Percentiles rank a stretch among this genome's conserved stretches.
Conservation (phyloP, 202 grass and related monocot species). For the Zizania palustris region DNA sequence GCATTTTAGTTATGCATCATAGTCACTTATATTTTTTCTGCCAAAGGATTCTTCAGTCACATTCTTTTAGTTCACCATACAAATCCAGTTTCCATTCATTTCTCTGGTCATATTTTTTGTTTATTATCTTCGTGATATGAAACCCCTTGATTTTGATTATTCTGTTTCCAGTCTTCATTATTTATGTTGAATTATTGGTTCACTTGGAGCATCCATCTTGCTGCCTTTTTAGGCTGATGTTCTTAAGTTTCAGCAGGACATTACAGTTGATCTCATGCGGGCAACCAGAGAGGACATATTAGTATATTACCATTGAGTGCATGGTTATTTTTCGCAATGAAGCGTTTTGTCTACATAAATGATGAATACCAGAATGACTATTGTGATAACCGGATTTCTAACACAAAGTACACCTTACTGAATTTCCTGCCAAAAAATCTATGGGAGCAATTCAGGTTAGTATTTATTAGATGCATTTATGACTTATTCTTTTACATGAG, state of each 20-base stretch:
- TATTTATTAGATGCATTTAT: background rate
- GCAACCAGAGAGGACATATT: slow-evolving; percentile 38
- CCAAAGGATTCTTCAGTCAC: background rate
- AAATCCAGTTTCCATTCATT: background rate
- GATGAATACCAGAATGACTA: slow-evolving; percentile 81
- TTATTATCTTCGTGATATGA: background rate
- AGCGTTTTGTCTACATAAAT: slow-evolving; percentile 98
- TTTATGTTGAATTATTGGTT: slow-evolving; percentile 41
- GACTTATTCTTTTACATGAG: background rate
- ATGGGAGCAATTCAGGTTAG: slow-evolving; percentile 97
- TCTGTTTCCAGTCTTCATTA: background rate
- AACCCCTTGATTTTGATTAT: background rate
- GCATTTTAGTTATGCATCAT: background rate
- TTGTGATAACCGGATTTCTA: slow-evolving; percentile 81
- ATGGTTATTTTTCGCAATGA: slow-evolving; percentile 65
- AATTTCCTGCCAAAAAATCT: slow-evolving; percentile 97
- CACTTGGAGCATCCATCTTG: slow-evolving; percentile 7
- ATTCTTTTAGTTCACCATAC: background rate
- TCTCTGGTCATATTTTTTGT: background rate
- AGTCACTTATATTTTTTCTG: background rate
- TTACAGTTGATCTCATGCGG: slow-evolving; percentile 21
- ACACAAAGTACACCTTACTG: slow-evolving; percentile 85
- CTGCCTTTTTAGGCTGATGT: slow-evolving; percentile 2
- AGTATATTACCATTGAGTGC: slow-evolving; percentile 34
- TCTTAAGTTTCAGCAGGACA: slow-evolving; percentile 30